These are phyloP conservation scores for Penicillium oxalicum DNA, from an alignment of 2,329 filamentous ascomycete genomes.

Conservation along the genomic window DNA sequence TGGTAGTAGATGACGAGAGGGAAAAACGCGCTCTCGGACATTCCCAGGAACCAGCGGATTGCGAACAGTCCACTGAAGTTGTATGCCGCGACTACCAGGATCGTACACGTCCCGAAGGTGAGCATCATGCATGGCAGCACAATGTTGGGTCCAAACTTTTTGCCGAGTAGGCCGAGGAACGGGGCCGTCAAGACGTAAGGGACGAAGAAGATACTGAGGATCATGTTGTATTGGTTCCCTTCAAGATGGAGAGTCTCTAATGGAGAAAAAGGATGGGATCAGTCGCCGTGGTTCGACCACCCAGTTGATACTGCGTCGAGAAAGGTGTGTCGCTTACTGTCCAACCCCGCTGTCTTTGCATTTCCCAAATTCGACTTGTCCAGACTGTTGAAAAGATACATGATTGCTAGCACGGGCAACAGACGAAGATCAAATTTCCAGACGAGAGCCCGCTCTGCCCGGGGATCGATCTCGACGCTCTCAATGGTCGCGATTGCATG, in stretches of 20 bases:
- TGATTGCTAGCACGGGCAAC: constrained; percentile 48
- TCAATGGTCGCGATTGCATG: constrained; percentile 11
- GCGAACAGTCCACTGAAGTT: constrained; percentile 23
- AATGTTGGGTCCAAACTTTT: constrained; percentile 22
- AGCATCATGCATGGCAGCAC: constrained; percentile 26
- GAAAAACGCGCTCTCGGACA: constrained; percentile 27
- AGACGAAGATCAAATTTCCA: constrained; percentile 46
- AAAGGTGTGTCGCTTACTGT: constrained; percentile 5
- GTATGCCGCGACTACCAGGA: constrained; percentile 18
- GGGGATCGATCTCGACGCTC: constrained; percentile 30
- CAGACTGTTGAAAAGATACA: constrained; percentile 50
- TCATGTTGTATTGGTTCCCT: constrained; percentile 23
- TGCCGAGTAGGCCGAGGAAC: constrained; percentile 24
- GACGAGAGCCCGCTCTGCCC: constrained; percentile 40
- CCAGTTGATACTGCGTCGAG: no score
- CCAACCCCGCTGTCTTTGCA: constrained; percentile 23
- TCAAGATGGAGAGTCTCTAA: constrained; percentile 19
- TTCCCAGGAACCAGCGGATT: constrained; percentile 25
- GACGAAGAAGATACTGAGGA: constrained; percentile 25
- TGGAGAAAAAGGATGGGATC: not conserved
- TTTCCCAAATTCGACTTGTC: constrained; percentile 39
- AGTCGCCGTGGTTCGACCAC: no score
- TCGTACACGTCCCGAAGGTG: constrained; percentile 20
- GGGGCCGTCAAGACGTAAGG: constrained; percentile 26
- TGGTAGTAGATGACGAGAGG: constrained; percentile 25